Evolutionary conservation across 169 alveolate species (phyloP).

Genomic region (Plasmodium billcollinsi): DNA sequence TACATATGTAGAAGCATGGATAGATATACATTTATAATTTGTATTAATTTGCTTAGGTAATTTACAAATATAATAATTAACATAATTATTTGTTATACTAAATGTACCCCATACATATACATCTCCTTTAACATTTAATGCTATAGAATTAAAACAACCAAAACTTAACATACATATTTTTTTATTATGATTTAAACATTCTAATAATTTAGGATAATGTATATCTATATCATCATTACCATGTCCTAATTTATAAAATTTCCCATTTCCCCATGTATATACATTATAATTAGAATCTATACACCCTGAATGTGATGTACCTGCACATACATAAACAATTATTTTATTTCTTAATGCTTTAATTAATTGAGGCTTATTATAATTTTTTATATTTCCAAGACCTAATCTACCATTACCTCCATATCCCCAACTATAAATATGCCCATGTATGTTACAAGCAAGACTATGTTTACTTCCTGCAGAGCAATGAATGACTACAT

Average conservation of each 20-base stretch:
- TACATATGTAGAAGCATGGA: constrained; percentile 54
- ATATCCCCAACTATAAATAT: constrained; percentile 86
- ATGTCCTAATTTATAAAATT: constrained; percentile 90
- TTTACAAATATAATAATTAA: constrained; percentile 24
- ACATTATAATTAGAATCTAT: constrained; percentile 87
- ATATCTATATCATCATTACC: constrained; percentile 48
- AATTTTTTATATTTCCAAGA: constrained; percentile 82
- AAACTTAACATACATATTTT: constrained; percentile 54
- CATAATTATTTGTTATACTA: constrained; percentile 14
- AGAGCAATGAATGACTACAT: constrained; percentile 74
- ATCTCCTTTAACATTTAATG: constrained; percentile 83
- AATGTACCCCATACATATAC: constrained; percentile 86
- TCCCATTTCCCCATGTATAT: constrained; percentile 92
- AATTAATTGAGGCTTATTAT: constrained; percentile 79
- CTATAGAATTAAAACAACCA: constrained; percentile 72
- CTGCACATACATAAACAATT: constrained; percentile 86
- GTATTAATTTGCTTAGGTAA: constrained; percentile 40
- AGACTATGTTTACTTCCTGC: constrained; percentile 85
- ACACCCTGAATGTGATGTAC: constrained; percentile 91
- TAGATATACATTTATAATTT: constrained; percentile 33
- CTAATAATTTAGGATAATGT: constrained; percentile 22
- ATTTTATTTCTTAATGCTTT: constrained; percentile 33
- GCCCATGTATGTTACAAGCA: constrained; percentile 78
- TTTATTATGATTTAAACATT: constrained; percentile 24
- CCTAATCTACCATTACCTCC: constrained; percentile 91